Evolutionary conservation across 2,329 filamentous ascomycete genomes (phyloP).

Genomic region (Diplodia mutila): DNA sequence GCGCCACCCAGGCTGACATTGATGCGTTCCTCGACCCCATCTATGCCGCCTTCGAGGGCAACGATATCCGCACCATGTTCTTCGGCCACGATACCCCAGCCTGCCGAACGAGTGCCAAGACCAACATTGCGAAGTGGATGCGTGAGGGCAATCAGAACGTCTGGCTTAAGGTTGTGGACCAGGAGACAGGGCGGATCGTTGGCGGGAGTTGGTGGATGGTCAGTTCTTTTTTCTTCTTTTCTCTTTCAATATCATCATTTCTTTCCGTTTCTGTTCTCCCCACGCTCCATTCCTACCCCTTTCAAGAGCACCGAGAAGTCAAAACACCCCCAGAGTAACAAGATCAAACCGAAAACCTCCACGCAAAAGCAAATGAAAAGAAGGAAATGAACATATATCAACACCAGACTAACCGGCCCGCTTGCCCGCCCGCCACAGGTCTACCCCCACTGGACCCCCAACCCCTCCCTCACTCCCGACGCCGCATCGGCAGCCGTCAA

Average conservation of each 20-base stretch:
- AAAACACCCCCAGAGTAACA: not conserved
- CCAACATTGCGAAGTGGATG: not conserved
- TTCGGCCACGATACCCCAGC: constrained; percentile 8
- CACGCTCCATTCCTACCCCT: not conserved
- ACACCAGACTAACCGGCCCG: not conserved
- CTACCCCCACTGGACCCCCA: constrained; percentile 17
- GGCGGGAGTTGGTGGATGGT: constrained; percentile 8
- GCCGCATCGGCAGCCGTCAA: not conserved
- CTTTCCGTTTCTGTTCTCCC: not conserved
- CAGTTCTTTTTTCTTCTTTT: not conserved
- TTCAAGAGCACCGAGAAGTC: not conserved
- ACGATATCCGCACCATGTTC: constrained; percentile 19
- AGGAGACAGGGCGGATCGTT: not conserved
- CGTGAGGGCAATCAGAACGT: not conserved
- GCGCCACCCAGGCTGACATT: constrained; percentile 16
- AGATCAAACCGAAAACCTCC: not conserved
- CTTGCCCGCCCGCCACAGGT: not conserved
- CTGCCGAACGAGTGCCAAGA: not conserved
- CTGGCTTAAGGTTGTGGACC: constrained; percentile 5
- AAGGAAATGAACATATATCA: not conserved
- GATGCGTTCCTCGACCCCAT: constrained; percentile 1
- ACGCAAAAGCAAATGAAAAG: not conserved
- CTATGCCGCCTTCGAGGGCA: constrained; percentile 9
- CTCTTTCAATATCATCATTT: too few relatives aligned
- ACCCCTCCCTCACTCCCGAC: not conserved